Evolutionary conservation across 306 rosid species (phyloP).

Genomic region (Myrica gale): DNA sequence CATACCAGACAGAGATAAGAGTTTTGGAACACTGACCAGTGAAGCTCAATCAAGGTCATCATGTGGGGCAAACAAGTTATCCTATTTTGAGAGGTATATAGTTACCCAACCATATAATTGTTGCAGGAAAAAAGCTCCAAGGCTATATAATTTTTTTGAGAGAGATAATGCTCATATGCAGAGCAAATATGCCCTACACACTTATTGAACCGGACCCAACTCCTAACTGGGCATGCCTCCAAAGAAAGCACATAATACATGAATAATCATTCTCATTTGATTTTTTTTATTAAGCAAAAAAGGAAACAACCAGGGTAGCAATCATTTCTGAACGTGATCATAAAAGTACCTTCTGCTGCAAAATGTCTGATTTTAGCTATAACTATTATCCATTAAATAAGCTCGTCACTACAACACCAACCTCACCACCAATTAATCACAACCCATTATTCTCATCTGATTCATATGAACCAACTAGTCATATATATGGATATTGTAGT

Average conservation of each 20-base stretch:
- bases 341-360: no score
- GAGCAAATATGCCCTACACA: constrained; percentile 12
- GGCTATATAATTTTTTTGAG: constrained; percentile 15
- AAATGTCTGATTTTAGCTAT: no score
- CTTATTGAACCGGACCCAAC: constrained; percentile 31
- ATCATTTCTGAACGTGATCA: no score
- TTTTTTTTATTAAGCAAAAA: no score
- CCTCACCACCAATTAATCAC: no score
- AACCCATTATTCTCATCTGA: no score
- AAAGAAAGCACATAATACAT: constrained; percentile 8
- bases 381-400: no score
- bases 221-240: constrained; percentile 26
- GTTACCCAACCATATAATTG: constrained; percentile 42
- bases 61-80: constrained; percentile 38
- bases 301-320: no score
- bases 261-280: not conserved
- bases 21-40: constrained; percentile 30
- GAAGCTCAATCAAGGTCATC: constrained; percentile 47
- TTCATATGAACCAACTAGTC: no score
- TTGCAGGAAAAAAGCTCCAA: constrained; percentile 14
- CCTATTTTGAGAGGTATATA: constrained; percentile 39
- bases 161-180: constrained; percentile 19
- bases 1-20: constrained; percentile 31
- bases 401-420: no score
- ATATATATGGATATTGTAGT: no score